These are phyloP conservation scores for Boechera divaricarpa DNA, from an alignment of 345 rosid genomes.

Conservation along the genomic window DNA sequence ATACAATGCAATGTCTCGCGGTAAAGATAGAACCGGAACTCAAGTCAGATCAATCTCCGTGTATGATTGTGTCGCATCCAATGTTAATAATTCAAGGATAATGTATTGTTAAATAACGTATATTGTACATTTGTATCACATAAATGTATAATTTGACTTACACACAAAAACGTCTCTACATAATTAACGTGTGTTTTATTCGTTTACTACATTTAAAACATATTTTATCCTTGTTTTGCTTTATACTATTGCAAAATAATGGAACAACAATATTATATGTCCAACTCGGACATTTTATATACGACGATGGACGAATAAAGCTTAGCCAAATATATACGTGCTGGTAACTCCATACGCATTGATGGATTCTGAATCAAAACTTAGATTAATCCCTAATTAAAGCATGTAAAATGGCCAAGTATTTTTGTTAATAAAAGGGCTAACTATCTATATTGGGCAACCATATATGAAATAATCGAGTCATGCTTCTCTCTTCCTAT, in stretches of 20 bases:
- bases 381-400: too few species aligned
- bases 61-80: constrained; percentile 31
- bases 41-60: constrained; percentile 26
- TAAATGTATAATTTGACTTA: not conserved
- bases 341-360: constrained; percentile 2
- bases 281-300: constrained; percentile 12
- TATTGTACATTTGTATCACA: not conserved
- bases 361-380: not conserved
- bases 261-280: constrained; percentile 4
- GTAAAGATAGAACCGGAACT: constrained; percentile 32
- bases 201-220: not conserved
- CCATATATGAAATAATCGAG: too few species aligned
- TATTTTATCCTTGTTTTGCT: not conserved
- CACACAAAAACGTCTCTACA: not conserved
- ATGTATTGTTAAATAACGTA: not conserved
- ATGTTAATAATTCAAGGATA: not conserved
- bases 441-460: too few species aligned
- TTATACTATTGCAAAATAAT: not conserved
- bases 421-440: too few species aligned
- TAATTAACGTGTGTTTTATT: not conserved
- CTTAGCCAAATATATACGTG: constrained; percentile 18
- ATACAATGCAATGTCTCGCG: constrained; percentile 34
- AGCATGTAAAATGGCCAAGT: too few species aligned
- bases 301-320: not conserved
- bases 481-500: too few species aligned